Evolutionary conservation across 768 basidiomycete species (phyloP).

Genomic region (Pleurotus salmoneostramineus): DNA sequence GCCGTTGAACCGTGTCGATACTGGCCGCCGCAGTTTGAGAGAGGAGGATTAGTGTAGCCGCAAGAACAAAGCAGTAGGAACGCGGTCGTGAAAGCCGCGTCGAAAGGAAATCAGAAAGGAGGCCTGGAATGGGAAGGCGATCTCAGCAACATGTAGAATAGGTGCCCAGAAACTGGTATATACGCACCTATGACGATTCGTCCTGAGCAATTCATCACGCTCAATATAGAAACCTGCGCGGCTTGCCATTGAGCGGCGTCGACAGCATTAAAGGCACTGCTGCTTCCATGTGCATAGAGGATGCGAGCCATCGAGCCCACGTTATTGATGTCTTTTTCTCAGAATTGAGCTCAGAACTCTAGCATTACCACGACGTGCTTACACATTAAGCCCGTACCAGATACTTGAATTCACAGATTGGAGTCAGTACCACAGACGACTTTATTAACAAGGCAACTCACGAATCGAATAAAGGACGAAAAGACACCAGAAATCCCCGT

Average conservation of each 20-base stretch:
- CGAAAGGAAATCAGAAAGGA: conserved; percentile 63
- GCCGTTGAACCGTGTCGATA: conserved; percentile 48
- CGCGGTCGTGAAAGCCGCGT: conserved; percentile 56
- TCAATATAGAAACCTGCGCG: conserved; percentile 78
- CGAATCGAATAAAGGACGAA: conserved; percentile 51
- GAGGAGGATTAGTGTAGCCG: conserved; percentile 63
- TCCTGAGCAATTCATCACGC: conserved; percentile 77
- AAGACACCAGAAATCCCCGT: conserved; percentile 25
- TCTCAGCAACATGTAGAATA: not conserved
- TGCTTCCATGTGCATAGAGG: conserved; percentile 57
- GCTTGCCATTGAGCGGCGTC: conserved; percentile 76
- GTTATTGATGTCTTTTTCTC: conserved; percentile 66
- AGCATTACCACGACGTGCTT: conserved; percentile 13
- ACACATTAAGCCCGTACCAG: conserved; percentile 79
- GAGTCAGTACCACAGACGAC: not conserved
- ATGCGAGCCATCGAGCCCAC: conserved; percentile 72
- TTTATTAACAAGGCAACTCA: conserved; percentile 28
- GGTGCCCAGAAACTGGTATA: not conserved
- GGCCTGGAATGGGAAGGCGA: conserved; percentile 33
- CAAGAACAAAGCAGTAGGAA: conserved; percentile 62
- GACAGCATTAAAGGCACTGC: conserved; percentile 57
- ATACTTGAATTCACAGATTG: conserved; percentile 34
- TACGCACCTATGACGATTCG: conserved; percentile 68
- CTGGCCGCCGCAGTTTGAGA: conserved; percentile 63
- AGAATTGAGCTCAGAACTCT: too few species aligned